A percentile compares a stretch with the other conserved stretches of the same genome.
Evolutionary conservation across 371 early-diverging fungal species (phyloP).

Genomic region (Nematocida sp.): DNA sequence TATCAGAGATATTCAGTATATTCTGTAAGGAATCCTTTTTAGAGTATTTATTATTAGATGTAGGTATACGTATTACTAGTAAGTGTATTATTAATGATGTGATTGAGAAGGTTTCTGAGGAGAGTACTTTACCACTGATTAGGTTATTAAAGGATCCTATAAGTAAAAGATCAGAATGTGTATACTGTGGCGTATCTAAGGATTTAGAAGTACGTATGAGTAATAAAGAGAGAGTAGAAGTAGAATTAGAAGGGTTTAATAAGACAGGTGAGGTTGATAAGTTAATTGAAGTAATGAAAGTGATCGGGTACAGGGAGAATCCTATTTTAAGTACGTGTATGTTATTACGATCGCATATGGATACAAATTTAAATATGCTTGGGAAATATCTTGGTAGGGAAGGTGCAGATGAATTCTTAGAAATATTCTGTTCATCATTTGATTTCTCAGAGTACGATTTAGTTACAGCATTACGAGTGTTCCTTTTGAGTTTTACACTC

Average conservation of each 20-base stretch:
- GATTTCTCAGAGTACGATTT: constrained; percentile 77
- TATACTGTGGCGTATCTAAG: constrained; percentile 4
- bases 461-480: constrained; percentile 79
- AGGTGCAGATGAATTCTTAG: constrained; percentile 74
- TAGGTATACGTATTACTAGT: constrained; percentile 34
- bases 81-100: background rate
- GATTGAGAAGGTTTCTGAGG: constrained; percentile 23
- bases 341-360: constrained; percentile 24
- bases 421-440: constrained; percentile 78
- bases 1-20: constrained; percentile 2
- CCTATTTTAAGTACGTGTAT: background rate
- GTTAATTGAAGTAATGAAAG: background rate
- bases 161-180: background rate
- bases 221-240: background rate
- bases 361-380: constrained; percentile 67
- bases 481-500: constrained; percentile 80
- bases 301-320: background rate
- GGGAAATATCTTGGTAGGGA: constrained; percentile 81
- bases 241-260: constrained; percentile 28
- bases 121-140: background rate
- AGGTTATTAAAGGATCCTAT: background rate
- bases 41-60: constrained; percentile 46
- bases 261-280: background rate
- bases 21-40: constrained; percentile 29
- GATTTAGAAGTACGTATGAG: background rate